Evolutionary conservation across 2,329 filamentous ascomycete species (phyloP), one percentile per base, ranked within the genome.

Genomic region (Stemphylium vesicarium): DNA sequence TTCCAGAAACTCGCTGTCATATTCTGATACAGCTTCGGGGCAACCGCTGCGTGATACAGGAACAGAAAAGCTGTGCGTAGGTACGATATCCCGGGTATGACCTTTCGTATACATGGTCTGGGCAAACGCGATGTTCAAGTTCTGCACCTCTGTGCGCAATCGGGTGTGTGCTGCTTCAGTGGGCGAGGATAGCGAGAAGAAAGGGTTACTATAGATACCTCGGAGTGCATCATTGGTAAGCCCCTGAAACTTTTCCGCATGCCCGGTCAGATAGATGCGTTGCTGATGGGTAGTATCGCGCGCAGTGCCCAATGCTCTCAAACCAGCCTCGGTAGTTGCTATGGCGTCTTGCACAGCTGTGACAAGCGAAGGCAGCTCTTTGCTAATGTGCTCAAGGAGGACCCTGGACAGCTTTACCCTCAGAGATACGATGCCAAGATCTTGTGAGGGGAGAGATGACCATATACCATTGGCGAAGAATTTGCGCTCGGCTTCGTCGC

Each of bases 361-460:
- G 2, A 60, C 56, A 24, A 72, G 61, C 0, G 62, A 62, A 12
- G 68, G 68, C 6, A 72, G 59, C 44, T 71, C 68, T 20, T 57
- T 59, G 15, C 57, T 45, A n/a, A 76, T 71, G 20, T 76, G 72
- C 8, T 67, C 55, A 4, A 74, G 62, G 2, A 77, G 61, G 10
- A 75, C 57, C 15, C 62, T 58, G 7, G 66, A 71, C 1, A 77
- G 50, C 26, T 65, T 70, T 0, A 44, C 56, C 29, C 69, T 57
- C 5, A 77, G 51, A 1, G 68, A 48, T 33, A 63, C 59, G 10
- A 76, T 75, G 2, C 72, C 72, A 7, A 73, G 63, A n/a, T 65
- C 61, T 22, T 50, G 26, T 13, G 42, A 32, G 8, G 61, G 52
- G 51, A 72, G 18, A 31, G 58, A 49, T 7, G 41, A 43, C 65